Conservation (phyloP, 2,329 filamentous ascomycete species). For the Phaeoacremonium minimum region DNA sequence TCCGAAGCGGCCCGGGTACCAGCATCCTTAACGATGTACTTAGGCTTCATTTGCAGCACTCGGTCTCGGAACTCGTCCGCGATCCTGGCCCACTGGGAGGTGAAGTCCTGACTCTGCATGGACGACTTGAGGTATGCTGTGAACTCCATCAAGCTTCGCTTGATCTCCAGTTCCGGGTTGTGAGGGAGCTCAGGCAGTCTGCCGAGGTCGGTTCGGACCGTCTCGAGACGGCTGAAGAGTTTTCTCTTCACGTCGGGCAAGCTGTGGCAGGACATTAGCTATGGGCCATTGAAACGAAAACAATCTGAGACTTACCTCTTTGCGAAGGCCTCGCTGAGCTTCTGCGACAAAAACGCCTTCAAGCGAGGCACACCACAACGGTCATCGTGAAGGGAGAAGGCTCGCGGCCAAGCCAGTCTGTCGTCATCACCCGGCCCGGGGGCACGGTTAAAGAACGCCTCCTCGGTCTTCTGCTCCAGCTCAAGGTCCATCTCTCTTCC, state of each 20-base stretch:
- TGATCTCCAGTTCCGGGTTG: conserved; percentile 64
- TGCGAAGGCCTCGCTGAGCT: conserved; percentile 49
- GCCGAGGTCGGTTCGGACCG: conserved; percentile 50
- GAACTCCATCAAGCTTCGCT: conserved; percentile 54
- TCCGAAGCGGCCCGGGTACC: conserved; percentile 25
- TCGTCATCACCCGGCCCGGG: conserved; percentile 16
- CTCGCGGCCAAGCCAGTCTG: conserved; percentile 39
- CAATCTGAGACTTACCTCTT: conserved; percentile 37
- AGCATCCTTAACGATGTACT: conserved; percentile 31
- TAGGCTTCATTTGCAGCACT: conserved; percentile 41
- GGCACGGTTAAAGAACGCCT: conserved; percentile 42
- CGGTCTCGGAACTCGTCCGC: conserved; percentile 47
- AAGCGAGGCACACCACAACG: conserved; percentile 51
- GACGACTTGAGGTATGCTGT: conserved; percentile 46
- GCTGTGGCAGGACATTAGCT: too few relatives aligned
- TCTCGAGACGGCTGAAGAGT: conserved; percentile 39
- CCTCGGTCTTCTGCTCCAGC: conserved; percentile 46
- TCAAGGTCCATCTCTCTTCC: conserved; percentile 41
- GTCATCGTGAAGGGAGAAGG: conserved; percentile 41
- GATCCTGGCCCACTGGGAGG: conserved; percentile 37
- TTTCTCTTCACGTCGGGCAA: conserved; percentile 43
- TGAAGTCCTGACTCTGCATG: conserved; percentile 46
- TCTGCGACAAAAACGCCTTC: conserved; percentile 46
- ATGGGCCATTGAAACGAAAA: too few relatives aligned
- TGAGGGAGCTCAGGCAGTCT: conserved; percentile 62